phyloP scores from a whole-genome alignment of 495 filamentous ascomycete species.

The Penicillium canariense region DNA sequence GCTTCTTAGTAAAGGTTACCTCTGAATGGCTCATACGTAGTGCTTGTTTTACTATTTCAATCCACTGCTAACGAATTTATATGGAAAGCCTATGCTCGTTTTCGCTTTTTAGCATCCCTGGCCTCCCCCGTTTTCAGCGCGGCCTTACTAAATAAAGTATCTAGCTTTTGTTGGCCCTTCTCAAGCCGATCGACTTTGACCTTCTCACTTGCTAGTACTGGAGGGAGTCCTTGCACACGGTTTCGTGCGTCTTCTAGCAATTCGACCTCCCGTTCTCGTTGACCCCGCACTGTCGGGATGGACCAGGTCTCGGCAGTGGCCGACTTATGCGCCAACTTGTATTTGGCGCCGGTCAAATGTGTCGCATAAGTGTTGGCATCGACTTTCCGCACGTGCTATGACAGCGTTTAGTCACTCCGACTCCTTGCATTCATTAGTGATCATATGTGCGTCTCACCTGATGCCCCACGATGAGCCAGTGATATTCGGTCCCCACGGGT shows the following conservation, averaged over 20 bases:
- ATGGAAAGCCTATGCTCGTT: background rate
- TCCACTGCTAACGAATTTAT: background rate
- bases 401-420: background rate
- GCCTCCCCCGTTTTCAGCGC: background rate
- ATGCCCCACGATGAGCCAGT: slow-evolving; percentile 38
- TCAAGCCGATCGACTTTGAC: slow-evolving; percentile 27
- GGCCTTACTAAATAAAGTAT: slow-evolving; percentile 27
- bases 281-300: slow-evolving; percentile 32
- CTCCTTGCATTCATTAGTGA: background rate
- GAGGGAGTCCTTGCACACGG: slow-evolving; percentile 31
- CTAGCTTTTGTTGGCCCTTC: slow-evolving; percentile 35
- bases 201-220: slow-evolving; percentile 32
- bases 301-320: slow-evolving; percentile 32
- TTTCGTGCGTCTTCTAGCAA: slow-evolving; percentile 32
- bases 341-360: slow-evolving; percentile 35
- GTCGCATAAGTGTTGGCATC: slow-evolving; percentile 41
- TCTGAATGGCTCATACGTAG: too few species aligned
- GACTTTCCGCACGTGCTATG: slow-evolving; percentile 34
- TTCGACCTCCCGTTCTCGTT: slow-evolving; percentile 35
- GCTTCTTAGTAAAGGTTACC: too few species aligned
- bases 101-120: background rate
- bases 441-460: slow-evolving; percentile 21
- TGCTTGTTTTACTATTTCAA: background rate
- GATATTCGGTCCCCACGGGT: slow-evolving; percentile 37
- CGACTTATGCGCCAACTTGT: slow-evolving; percentile 36